Conservation (phyloP, 2,329 filamentous ascomycete species). For the Aspergillus proliferans region DNA sequence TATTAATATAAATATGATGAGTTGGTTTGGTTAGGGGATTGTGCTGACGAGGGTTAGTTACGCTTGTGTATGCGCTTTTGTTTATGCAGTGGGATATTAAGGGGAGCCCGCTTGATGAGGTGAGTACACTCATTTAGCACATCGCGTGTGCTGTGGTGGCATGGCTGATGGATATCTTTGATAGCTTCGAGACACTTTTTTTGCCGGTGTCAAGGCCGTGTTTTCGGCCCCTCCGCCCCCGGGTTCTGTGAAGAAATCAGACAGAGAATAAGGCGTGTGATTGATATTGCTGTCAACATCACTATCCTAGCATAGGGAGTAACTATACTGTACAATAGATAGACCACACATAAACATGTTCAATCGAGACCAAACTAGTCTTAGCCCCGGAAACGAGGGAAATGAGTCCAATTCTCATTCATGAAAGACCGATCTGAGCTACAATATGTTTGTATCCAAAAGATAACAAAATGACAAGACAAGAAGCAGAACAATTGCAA, state of each 20-base stretch:
- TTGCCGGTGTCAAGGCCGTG: constrained; percentile 23
- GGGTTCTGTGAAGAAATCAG: constrained; percentile 15
- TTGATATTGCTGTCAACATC: neutral
- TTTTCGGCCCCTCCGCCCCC: constrained; percentile 30
- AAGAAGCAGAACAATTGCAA: neutral
- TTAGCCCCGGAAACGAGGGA: neutral
- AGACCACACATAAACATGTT: too few relatives aligned
- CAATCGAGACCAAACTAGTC: too few relatives aligned
- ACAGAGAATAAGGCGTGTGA: constrained; percentile 8
- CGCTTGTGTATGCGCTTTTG: constrained; percentile 33
- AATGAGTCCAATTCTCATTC: constrained; percentile 7
- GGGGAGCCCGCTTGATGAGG: constrained; percentile 36
- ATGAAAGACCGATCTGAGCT: constrained; percentile 5
- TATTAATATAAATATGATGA: neutral
- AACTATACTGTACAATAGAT: neutral
- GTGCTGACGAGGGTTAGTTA: neutral
- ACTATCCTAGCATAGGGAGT: too few relatives aligned
- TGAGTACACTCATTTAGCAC: constrained; percentile 17
- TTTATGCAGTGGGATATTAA: constrained; percentile 42
- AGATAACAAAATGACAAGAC: constrained; percentile 2
- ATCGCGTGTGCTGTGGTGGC: too few relatives aligned
- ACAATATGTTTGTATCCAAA: constrained; percentile 9
- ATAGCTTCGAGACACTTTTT: constrained; percentile 30
- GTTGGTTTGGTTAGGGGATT: neutral
- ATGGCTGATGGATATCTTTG: neutral